phyloP scores from a whole-genome alignment of 1,139 yeast genomes.

The Kodamaea sp. region DNA sequence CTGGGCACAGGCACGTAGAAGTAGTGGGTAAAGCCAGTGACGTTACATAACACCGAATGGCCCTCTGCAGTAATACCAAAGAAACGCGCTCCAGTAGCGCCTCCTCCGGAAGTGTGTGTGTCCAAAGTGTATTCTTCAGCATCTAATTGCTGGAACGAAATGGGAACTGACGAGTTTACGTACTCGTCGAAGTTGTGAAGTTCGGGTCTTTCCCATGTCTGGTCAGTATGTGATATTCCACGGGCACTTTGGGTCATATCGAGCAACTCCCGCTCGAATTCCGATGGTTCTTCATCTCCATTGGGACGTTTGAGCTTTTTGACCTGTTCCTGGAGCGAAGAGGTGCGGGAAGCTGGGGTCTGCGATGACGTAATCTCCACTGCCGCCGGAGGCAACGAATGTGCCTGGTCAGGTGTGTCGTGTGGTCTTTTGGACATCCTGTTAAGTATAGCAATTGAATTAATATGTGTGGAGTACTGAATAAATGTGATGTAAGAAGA shows the following conservation, averaged over 20 bases:
- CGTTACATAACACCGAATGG: slow-evolving; percentile 84
- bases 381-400: slow-evolving; percentile 38
- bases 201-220: slow-evolving; percentile 63
- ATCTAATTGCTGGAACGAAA: slow-evolving; percentile 88
- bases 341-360: slow-evolving; percentile 15
- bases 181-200: slow-evolving; percentile 50
- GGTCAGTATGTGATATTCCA: slow-evolving; percentile 43
- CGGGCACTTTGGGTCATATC: slow-evolving; percentile 49
- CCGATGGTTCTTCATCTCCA: slow-evolving; percentile 51
- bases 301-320: slow-evolving; percentile 38
- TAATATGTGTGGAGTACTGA: too few relatives aligned
- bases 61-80: slow-evolving; percentile 93
- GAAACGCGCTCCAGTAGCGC: slow-evolving; percentile 69
- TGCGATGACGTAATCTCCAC: not conserved
- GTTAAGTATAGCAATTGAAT: too few relatives aligned
- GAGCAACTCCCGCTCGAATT: slow-evolving; percentile 64
- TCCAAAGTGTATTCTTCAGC: slow-evolving; percentile 84
- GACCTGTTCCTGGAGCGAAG: slow-evolving; percentile 34
- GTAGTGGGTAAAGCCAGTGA: slow-evolving; percentile 86
- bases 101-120: too few relatives aligned
- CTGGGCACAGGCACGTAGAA: slow-evolving; percentile 90
- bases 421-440: slow-evolving; percentile 9
- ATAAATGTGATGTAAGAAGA: too few relatives aligned
- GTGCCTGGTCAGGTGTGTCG: slow-evolving; percentile 31
- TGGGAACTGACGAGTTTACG: slow-evolving; percentile 50